Percentiles rank a stretch among this genome's conserved stretches.
Evolutionary conservation across 2,329 filamentous ascomycete genomes (phyloP).

Genomic region (Aulographum hederae): DNA sequence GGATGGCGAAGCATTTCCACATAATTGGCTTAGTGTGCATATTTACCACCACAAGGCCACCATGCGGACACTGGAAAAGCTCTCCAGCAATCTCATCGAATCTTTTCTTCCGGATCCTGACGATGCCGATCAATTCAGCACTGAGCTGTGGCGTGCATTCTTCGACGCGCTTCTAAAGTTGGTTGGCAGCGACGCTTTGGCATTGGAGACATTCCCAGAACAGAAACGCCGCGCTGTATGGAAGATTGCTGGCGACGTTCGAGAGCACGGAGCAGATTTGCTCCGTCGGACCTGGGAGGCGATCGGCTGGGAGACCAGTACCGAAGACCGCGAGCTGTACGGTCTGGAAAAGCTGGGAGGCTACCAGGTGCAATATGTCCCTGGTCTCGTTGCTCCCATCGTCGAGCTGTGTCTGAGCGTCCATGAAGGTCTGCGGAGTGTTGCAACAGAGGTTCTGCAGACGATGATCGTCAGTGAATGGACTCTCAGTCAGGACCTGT

Average conservation of each 20-base stretch:
- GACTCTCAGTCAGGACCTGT: conserved; percentile 83
- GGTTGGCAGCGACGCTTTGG: conserved; percentile 73
- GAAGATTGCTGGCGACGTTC: conserved; percentile 96
- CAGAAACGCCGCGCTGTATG: conserved; percentile 92
- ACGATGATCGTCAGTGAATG: conserved; percentile 99
- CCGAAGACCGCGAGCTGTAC: conserved; percentile 62
- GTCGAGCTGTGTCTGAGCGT: conserved; percentile 90
- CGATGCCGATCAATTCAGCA: conserved; percentile 81
- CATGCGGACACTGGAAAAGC: conserved; percentile 67
- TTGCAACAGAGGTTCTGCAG: conserved; percentile 83
- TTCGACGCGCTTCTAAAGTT: conserved; percentile 79
- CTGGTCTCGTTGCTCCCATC: conserved; percentile 74
- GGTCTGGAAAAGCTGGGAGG: conserved; percentile 74
- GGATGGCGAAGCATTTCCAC: conserved; percentile 74
- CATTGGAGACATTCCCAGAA: conserved; percentile 88
- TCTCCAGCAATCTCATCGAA: conserved; percentile 64
- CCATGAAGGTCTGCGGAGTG: conserved; percentile 73
- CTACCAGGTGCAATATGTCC: conserved; percentile 97
- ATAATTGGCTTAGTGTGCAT: conserved; percentile 78
- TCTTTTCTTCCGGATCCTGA: conserved; percentile 76
- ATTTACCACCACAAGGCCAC: conserved; percentile 86
- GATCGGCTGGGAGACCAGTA: conserved; percentile 84
- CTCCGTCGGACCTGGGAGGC: conserved; percentile 79
- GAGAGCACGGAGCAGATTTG: conserved; percentile 77
- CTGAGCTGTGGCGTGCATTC: conserved; percentile 83